Base-by-base conservation (phyloP, 1,284 basidiomycete species). In the Tranzscheliella williamsii region DNA sequence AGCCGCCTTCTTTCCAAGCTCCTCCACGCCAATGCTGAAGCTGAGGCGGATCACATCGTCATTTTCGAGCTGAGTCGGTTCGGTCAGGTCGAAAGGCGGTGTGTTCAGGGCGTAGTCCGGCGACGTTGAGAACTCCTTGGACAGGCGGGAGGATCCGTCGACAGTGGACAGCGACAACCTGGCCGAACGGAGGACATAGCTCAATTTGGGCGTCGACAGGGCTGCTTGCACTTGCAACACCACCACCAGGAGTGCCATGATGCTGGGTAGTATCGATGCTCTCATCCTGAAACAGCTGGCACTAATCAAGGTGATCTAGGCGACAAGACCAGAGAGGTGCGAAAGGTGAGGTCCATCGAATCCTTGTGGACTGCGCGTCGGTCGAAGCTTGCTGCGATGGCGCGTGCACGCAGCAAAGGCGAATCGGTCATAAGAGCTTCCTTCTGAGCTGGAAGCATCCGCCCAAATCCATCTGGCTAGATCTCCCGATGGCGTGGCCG, bases 41-140 rank as follows among this genome's bases (percentile, higher is more conserved):
- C 36, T 47, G 31, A 67, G 45, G 15, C 60, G 33, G 38, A 67
- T 52, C 30, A 67, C 60, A 43, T 67, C 65, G 26, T 67, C 65
- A 22, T 52, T 55, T 27, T 67, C 65, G 17, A 67, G 41, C 45
- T 43, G 56, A 5, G 45, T 56, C 9, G 62, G 62, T 5, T 16
- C 24, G 18, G 30, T 8, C 0, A 60, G 55, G 11, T 44, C 52
- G 23, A 60, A 64, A 3, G 61, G 51, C 5, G 61, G n/a, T 17
- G 35, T 26, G 31, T 51, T 54, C 24, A 49, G 33, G 24, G 50
- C 42, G 33, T 51, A 55, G 44, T 64, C 55, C 8, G 55, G 3
- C 5, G 42, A n/a, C 8, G 61, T 64, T 13, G 50, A 38, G 33
- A 65, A 56, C 20, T 48, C 42, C 23, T 61, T 55, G 9, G 56